Percentiles rank a stretch among this genome's conserved stretches.
Evolutionary conservation across 2,329 filamentous ascomycete species (phyloP).

Genomic region (Fusarium drepaniforme): DNA sequence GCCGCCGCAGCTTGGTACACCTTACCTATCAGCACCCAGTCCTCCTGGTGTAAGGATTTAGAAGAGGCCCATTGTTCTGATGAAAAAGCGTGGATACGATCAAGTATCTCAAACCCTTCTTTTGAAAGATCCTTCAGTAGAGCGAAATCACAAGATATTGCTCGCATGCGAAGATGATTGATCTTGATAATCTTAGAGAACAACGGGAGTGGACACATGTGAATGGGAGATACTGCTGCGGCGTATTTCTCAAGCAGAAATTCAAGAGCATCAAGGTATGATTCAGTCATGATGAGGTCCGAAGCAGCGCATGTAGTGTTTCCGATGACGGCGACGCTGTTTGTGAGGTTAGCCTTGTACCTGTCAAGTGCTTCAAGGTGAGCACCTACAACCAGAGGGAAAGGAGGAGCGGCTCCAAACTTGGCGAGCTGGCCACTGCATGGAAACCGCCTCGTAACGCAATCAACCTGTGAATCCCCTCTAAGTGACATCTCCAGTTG

Average conservation of each 20-base stretch:
- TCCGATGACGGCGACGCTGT: background rate
- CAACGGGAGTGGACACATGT: background rate
- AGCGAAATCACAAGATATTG: background rate
- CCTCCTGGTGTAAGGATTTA: background rate
- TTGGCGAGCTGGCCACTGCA: background rate
- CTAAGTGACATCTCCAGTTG: background rate
- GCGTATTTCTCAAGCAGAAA: background rate
- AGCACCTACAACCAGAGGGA: background rate
- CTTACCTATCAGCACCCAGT: background rate
- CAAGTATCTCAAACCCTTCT: background rate
- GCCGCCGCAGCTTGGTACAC: background rate
- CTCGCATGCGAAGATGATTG: background rate
- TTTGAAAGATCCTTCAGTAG: accelerated
- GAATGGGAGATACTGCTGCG: background rate
- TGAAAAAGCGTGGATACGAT: background rate
- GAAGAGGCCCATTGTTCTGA: background rate
- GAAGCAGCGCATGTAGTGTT: background rate
- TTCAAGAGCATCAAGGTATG: background rate
- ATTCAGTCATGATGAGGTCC: background rate
- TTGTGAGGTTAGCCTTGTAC: background rate
- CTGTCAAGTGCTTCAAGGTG: background rate
- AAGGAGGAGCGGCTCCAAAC: background rate
- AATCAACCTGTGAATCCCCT: background rate
- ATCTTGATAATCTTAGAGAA: background rate
- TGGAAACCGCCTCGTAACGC: background rate